phyloP scores from a whole-genome alignment of 1,284 basidiomycete genomes.

The Sporisorium iseilematis-ciliati region DNA sequence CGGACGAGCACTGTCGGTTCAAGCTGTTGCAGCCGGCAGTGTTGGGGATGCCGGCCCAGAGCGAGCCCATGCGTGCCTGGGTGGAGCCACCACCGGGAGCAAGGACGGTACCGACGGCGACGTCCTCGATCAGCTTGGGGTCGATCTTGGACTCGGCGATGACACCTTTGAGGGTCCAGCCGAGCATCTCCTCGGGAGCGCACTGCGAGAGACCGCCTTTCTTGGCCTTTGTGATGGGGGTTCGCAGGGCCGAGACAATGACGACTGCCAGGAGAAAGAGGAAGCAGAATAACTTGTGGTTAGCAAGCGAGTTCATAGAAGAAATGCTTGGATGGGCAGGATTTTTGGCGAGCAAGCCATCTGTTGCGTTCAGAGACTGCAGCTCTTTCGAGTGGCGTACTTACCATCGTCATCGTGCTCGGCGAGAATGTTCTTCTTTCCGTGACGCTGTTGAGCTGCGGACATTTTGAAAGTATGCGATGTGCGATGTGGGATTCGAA shows the following conservation, averaged over 20 bases:
- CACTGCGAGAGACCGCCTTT: slow-evolving; percentile 91
- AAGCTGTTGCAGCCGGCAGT: slow-evolving; percentile 79
- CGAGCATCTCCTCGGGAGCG: slow-evolving; percentile 88
- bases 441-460: slow-evolving; percentile 44
- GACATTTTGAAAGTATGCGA: slow-evolving; percentile 31
- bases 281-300: not conserved
- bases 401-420: slow-evolving; percentile 69
- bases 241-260: slow-evolving; percentile 86
- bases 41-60: slow-evolving; percentile 88
- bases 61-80: slow-evolving; percentile 91
- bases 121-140: slow-evolving; percentile 80
- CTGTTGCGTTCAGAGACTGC: too few species aligned
- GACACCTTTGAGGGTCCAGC: slow-evolving; percentile 73
- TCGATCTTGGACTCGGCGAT: slow-evolving; percentile 75
- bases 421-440: slow-evolving; percentile 64
- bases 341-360: too few species aligned
- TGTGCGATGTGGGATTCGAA: not conserved
- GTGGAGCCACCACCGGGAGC: slow-evolving; percentile 90
- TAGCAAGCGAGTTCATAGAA: not conserved
- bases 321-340: not conserved
- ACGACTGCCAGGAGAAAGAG: slow-evolving; percentile 75
- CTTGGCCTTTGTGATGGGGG: slow-evolving; percentile 88
- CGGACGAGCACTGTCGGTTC: slow-evolving; percentile 90
- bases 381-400: slow-evolving; percentile 10
- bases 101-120: slow-evolving; percentile 90